Percentiles rank a stretch among this genome's conserved stretches.
These are phyloP conservation scores for Pistacia atlantica DNA, from an alignment of 345 rosid species.

Conservation along the genomic window DNA sequence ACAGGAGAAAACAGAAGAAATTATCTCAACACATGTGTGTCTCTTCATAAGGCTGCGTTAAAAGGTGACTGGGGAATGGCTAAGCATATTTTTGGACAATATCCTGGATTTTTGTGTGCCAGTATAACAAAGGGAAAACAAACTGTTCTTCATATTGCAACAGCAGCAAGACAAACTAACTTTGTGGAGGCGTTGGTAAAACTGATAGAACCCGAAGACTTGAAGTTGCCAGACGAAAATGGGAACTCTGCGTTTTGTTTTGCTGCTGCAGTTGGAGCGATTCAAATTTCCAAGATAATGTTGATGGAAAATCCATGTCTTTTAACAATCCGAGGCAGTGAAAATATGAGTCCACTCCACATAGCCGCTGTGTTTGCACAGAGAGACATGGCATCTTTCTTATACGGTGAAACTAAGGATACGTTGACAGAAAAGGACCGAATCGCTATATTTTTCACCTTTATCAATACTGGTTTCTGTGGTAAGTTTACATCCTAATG, in stretches of 20 bases:
- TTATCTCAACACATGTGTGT: no score
- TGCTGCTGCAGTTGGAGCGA: not conserved
- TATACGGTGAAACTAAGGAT: not conserved
- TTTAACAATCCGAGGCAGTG: no score
- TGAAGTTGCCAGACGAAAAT: not conserved
- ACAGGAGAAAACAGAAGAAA: no score
- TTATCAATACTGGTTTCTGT: not conserved
- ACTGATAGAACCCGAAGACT: not conserved
- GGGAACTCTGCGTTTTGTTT: slow-evolving; percentile 11
- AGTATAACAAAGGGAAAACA: not conserved
- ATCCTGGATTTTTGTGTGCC: not conserved
- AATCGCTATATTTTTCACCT: not conserved
- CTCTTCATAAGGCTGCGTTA: no score
- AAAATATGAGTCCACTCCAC: not conserved
- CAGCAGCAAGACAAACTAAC: not conserved
- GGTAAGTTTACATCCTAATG: not conserved
- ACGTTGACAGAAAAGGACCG: not conserved
- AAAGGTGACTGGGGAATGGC: not conserved
- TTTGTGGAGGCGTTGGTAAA: not conserved
- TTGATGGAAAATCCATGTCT: no score
- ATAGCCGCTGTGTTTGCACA: not conserved
- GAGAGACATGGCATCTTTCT: not conserved
- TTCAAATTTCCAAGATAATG: no score
- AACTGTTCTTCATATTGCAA: slow-evolving; percentile 12
- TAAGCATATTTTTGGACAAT: not conserved